Evolutionary conservation across 768 basidiomycete genomes (phyloP).

Genomic region (Russula sp.): DNA sequence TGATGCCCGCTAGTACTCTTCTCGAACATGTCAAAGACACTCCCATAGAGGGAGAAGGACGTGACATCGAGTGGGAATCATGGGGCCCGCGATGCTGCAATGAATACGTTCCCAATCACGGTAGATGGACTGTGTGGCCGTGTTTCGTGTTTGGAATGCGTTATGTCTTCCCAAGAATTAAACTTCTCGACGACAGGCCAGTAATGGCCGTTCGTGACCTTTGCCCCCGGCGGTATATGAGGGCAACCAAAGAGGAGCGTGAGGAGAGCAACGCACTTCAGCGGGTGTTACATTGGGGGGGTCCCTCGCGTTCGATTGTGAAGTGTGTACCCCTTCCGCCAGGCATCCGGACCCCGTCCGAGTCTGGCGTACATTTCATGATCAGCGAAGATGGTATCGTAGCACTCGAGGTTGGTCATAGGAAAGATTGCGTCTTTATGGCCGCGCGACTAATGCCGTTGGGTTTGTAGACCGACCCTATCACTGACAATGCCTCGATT

Average conservation of each 20-base stretch:
- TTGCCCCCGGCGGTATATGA: slow-evolving; percentile 12
- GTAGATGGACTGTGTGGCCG: neutral
- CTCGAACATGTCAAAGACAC: neutral
- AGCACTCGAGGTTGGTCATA: slow-evolving; percentile 17
- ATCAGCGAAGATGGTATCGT: slow-evolving; percentile 23
- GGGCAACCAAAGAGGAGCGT: slow-evolving; percentile 13
- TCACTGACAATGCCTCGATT: neutral
- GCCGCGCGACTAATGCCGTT: slow-evolving; percentile 12
- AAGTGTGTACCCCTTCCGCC: slow-evolving; percentile 11
- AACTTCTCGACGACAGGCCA: neutral
- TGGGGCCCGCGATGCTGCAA: slow-evolving; percentile 1
- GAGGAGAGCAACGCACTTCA: slow-evolving; percentile 9
- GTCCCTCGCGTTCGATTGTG: slow-evolving; percentile 9
- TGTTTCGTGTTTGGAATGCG: slow-evolving; percentile 24
- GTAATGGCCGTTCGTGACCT: slow-evolving; percentile 19
- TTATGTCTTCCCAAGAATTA: slow-evolving; percentile 2
- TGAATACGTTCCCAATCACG: neutral
- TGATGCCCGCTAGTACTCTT: slow-evolving; percentile 11
- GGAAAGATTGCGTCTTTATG: neutral
- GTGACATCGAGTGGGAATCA: slow-evolving; percentile 13
- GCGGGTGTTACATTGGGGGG: neutral
- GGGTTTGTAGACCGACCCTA: neutral
- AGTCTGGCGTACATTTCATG: slow-evolving; percentile 10
- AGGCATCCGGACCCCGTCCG: neutral
- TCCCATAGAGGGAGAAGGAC: neutral